Base-by-base conservation (phyloP, 805 yeast genomes). In the Ogataea populi-albae region DNA sequence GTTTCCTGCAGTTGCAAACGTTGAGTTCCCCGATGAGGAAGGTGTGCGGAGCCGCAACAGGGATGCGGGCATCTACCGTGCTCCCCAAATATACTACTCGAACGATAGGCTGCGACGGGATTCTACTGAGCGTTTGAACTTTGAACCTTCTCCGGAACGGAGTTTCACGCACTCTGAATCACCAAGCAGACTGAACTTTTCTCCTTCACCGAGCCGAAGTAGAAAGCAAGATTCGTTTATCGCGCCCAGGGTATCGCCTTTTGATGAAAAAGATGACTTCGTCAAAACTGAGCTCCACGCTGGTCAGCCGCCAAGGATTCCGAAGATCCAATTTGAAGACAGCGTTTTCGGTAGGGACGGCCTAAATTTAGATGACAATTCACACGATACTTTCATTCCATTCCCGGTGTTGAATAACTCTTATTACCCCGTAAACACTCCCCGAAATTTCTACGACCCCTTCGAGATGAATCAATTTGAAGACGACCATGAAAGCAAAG, bases 401-500 rank as follows among this genome's bases (percentile, higher is more conserved):
- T 62, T 61, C 32, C 67, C 66, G 2, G 51, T 45, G 5, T 40
- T 55, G 16, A 49, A 51, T 9, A 59, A 59, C 33, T 57, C 65
- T 3, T 62, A 50, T 38, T 60, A 59, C 29, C 64, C 62, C 8
- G 34, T 61, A 16, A 60, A 61, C 26, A 47, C 58, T 4, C 55
- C 54, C 11, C 45, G 42, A 12, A 48, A 52, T 32, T 43, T 45
- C 17, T 57, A 56, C 24, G 52, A 59, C 30, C 64, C 64, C 15
- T 60, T 60, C 41, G 52, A 45, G 12, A 46, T 48, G 41, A 44
- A 54, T 27, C 34, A 45, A 19, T 47, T 47, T 23, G 50, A 45
- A 12, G 44, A 46, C 3, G 61, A 50, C 28, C 22, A 20, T 4
- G 45, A 46, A 17, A 43, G 49, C 20, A 38, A 46, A 23, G 54